These are phyloP conservation scores for Ilex paraguariensis DNA, from an alignment of 305 asterid species.

Conservation along the genomic window DNA sequence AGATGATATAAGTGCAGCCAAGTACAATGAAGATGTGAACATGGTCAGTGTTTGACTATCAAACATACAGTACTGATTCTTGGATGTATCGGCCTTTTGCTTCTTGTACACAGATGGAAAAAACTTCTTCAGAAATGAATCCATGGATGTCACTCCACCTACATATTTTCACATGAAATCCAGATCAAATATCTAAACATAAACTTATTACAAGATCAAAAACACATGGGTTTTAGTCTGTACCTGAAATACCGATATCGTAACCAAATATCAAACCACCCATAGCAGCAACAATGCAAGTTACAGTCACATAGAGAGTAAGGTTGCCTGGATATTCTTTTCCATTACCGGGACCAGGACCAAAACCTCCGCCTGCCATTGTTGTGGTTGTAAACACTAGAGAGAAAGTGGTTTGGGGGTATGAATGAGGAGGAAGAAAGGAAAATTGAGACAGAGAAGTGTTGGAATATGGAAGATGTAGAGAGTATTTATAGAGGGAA, in stretches of 20 bases:
- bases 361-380: slow-evolving; percentile 74
- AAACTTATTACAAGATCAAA: neutral
- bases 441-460: neutral
- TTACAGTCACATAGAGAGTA: slow-evolving; percentile 51
- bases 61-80: slow-evolving; percentile 63
- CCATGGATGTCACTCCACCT: slow-evolving; percentile 47
- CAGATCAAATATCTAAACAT: too few relatives aligned
- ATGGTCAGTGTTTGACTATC: slow-evolving; percentile 50
- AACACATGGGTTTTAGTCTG: neutral
- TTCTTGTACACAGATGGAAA: slow-evolving; percentile 39
- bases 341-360: slow-evolving; percentile 47
- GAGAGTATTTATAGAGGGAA: neutral
- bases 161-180: slow-evolving; percentile 20
- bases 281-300: slow-evolving; percentile 90
- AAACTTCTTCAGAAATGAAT: slow-evolving; percentile 37
- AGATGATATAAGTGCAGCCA: slow-evolving; percentile 62
- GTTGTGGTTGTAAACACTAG: neutral
- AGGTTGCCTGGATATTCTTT: slow-evolving; percentile 75
- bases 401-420: too few relatives aligned
- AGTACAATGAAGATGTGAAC: slow-evolving; percentile 61
- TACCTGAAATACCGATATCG: slow-evolving; percentile 91
- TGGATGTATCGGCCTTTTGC: slow-evolving; percentile 29
- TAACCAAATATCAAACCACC: slow-evolving; percentile 94
- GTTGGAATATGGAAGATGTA: too few relatives aligned
- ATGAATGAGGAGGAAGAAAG: neutral